Conservation (phyloP, 257 asterid genomes). For the Handroanthus guayacan region DNA sequence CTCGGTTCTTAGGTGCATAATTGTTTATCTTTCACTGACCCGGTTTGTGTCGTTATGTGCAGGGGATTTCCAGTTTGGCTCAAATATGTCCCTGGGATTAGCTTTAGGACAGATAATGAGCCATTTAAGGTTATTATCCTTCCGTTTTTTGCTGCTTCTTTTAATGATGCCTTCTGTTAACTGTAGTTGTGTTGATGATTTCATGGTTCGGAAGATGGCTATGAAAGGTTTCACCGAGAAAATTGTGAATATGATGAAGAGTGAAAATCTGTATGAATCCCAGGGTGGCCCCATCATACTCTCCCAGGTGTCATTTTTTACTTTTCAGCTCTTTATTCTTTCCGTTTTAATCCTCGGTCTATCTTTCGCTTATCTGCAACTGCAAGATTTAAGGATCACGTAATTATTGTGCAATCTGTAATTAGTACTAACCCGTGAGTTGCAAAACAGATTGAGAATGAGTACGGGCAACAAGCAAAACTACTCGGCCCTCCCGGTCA, state of each 20-base stretch:
- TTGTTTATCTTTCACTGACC: conserved; percentile 2
- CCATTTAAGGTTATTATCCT: conserved; percentile 78
- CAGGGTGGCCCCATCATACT: conserved; percentile 97
- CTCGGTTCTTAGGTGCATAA: background rate
- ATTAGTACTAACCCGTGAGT: conserved; percentile 29
- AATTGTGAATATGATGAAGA: conserved; percentile 82
- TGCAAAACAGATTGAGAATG: conserved; percentile 67
- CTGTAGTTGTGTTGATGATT: conserved; percentile 20
- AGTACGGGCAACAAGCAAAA: conserved; percentile 69
- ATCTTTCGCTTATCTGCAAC: conserved; percentile 1
- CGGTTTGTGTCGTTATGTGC: conserved; percentile 21
- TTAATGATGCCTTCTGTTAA: background rate
- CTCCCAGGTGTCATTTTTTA: conserved; percentile 65
- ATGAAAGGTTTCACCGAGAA: conserved; percentile 84
- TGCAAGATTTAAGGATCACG: background rate
- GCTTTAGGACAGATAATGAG: conserved; percentile 93
- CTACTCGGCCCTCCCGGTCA: conserved; percentile 59
- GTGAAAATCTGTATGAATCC: conserved; percentile 69
- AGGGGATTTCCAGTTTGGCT: conserved; percentile 98
- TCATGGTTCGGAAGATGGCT: conserved; percentile 60
- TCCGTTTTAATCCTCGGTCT: background rate
- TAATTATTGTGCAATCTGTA: background rate
- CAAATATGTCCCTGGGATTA: conserved; percentile 86
- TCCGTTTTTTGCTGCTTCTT: conserved; percentile 2
- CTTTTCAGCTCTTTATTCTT: background rate